Base-by-base conservation (phyloP, 129 eudicot species). In the Chrysanthemum makinoi region DNA sequence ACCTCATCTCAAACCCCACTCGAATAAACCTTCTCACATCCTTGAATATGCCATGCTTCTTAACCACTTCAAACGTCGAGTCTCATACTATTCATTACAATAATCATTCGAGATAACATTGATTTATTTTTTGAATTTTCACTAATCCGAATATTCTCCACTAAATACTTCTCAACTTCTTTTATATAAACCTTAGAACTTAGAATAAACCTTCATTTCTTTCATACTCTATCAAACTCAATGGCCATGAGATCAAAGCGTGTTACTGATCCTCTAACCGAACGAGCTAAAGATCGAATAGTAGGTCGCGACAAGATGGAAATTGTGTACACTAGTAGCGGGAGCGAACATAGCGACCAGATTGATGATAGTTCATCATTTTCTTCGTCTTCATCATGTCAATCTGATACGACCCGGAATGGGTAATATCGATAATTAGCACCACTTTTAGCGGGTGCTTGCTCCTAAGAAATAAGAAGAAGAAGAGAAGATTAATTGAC, bases 241-340 rank as follows among this genome's bases (percentile, higher is more conserved):
- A 88, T 87, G 94, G 81, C 82, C 8, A 70, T 79, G 24, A 84
- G 86, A 60, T 64, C 76, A 18, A 90, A 85, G 76, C 47, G 81
- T 64, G 84, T 90, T 48, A 87, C 95, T 17, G 86, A 79, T 72
- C 97, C 95, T 48, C 62, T 90, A 35, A 82, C 81, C 44, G 89
- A 90, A 3, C 84, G 79, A 39, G 91, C 79, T 4, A 82, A 82
- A 58, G 89, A 86, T 48, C 79, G 89, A 56, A 87, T 90, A 66
- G 63, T 87, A 39, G 85, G 87, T 15, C 56, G 66, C 17, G 75
- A 46, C 6, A 4, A 51, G 58, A 65, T 30, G 33, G 74, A 65
- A 46, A 52, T 79, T 22, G 77, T 67, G 52, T 80, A 81, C 75
- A 56, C 61, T 73, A 85, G 85, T 81, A 82, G 86, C 74, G 88